Base-by-base conservation (phyloP, 2,329 filamentous ascomycete genomes). In the Calonectria multiphialidica region DNA sequence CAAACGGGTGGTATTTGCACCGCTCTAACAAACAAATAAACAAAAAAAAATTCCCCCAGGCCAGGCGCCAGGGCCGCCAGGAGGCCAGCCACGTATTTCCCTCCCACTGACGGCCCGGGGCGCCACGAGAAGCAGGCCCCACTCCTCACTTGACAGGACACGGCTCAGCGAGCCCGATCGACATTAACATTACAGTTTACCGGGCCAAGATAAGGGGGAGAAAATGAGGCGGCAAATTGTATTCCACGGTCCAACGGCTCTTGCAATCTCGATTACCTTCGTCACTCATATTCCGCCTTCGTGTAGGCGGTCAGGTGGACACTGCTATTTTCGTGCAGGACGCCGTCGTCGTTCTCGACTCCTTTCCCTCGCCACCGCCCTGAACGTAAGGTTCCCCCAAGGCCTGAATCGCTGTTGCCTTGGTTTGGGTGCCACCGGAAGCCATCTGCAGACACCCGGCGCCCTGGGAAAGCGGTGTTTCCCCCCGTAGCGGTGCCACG, bases 61-160 rank as follows among this genome's bases (percentile, higher is more conserved):
- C 21, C 33, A 59, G 53, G 53, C 25, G 71, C 53, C 47, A 55
- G 70, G 72, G 49, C 37, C 63, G 44, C 72, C 57, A 64, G 59
- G 53, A 71, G 68, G 68, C 35, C 71, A 78, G 76, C 78, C 74
- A 79, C 75, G 70, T 73, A 75, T 76, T 73, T 70, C 72, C 71
- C 59, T 70, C 72, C 71, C 59, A 66, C 63, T 68, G 71, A 71
- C 72, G 66, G 72, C 72, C 72, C 69, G 68, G 71, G 72, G 72
- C 72, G 61, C 61, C 68, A 72, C 44, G 53, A 72, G 64, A 49
- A 37, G 47, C 57, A 59, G 28, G 70, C 74, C 70, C 72, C 70
- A 49, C 71, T 42, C 15, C 21, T 64, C 40, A 66, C 40, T 66
- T 64, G 68, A 49, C 57, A 71, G 49, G 40, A 66, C 33, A 50